Evolutionary conservation across 2,329 filamentous ascomycete species (phyloP).

Genomic region (Xylariaceae sp.): DNA sequence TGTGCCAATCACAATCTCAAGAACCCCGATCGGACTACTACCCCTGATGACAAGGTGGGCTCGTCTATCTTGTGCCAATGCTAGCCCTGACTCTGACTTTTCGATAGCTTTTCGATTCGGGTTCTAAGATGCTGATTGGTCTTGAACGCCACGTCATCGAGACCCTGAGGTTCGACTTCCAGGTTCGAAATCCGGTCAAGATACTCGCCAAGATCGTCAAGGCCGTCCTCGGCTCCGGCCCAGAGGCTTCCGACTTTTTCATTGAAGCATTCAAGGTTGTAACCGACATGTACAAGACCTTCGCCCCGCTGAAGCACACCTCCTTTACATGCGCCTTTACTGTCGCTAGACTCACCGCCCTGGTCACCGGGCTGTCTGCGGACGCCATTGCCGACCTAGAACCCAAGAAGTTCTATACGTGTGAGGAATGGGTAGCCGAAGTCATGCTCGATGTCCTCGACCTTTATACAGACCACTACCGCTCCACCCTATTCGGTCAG

Average conservation of each 20-base stretch:
- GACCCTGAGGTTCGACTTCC: slow-evolving; percentile 88
- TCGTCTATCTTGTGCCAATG: not conserved
- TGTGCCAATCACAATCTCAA: slow-evolving; percentile 87
- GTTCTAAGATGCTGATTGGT: slow-evolving; percentile 76
- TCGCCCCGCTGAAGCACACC: slow-evolving; percentile 83
- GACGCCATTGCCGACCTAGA: slow-evolving; percentile 47
- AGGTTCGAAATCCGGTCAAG: slow-evolving; percentile 81
- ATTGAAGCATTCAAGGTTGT: slow-evolving; percentile 73
- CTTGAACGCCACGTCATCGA: slow-evolving; percentile 91
- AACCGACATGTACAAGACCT: slow-evolving; percentile 88
- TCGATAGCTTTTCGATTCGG: slow-evolving; percentile 67
- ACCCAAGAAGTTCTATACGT: slow-evolving; percentile 42
- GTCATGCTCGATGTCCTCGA: slow-evolving; percentile 87
- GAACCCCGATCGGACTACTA: slow-evolving; percentile 58
- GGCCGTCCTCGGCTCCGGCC: slow-evolving; percentile 40
- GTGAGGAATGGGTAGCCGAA: slow-evolving; percentile 54
- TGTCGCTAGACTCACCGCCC: slow-evolving; percentile 71
- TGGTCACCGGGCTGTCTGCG: slow-evolving; percentile 55
- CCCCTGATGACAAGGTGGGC: slow-evolving; percentile 74
- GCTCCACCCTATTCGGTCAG: slow-evolving; percentile 66
- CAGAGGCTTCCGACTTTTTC: slow-evolving; percentile 52
- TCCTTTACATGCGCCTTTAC: slow-evolving; percentile 80
- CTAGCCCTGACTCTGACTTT: slow-evolving; percentile 1
- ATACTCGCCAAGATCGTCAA: slow-evolving; percentile 74
- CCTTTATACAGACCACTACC: slow-evolving; percentile 79